phyloP scores from a whole-genome alignment of 75 land plant genomes.

The Selaginella tamariscina region DNA sequence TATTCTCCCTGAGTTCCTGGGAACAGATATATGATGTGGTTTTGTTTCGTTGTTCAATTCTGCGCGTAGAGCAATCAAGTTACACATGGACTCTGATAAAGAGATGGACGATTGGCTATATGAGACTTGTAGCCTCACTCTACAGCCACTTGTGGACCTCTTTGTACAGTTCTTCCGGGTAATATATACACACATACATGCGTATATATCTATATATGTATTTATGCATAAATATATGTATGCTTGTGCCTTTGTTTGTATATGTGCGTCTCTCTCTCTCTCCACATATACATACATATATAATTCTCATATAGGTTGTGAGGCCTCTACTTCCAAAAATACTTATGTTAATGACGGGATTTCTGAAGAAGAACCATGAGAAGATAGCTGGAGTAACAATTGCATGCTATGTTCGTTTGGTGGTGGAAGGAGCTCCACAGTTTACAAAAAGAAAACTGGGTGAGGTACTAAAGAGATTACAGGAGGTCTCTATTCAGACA shows the following conservation, averaged over 20 bases:
- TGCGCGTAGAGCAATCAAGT: conserved; percentile 12
- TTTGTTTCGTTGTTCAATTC: conserved; percentile 45
- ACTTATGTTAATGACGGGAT: background rate
- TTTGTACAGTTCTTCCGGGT: conserved; percentile 37
- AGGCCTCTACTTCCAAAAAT: background rate
- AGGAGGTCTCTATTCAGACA: background rate
- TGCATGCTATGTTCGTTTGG: background rate
- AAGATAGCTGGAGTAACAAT: background rate
- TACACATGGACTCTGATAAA: conserved; percentile 6
- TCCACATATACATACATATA: too few relatives aligned
- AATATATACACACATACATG: conserved; percentile 29
- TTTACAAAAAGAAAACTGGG: background rate
- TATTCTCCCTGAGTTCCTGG: conserved; percentile 53
- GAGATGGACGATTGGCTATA: conserved; percentile 41
- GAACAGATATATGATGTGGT: conserved; percentile 30
- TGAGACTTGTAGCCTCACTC: conserved; percentile 49
- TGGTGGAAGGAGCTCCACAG: background rate
- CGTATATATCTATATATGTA: conserved; percentile 37
- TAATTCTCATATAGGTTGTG: too few relatives aligned
- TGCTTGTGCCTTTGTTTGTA: conserved; percentile 36
- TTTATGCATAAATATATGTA: conserved; percentile 44
- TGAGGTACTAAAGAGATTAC: background rate
- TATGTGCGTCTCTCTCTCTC: conserved; percentile 30
- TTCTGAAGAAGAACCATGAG: background rate
- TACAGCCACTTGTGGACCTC: conserved; percentile 48